Base-by-base conservation (phyloP, 495 filamentous ascomycete genomes). In the Aspergillus ostianus region DNA sequence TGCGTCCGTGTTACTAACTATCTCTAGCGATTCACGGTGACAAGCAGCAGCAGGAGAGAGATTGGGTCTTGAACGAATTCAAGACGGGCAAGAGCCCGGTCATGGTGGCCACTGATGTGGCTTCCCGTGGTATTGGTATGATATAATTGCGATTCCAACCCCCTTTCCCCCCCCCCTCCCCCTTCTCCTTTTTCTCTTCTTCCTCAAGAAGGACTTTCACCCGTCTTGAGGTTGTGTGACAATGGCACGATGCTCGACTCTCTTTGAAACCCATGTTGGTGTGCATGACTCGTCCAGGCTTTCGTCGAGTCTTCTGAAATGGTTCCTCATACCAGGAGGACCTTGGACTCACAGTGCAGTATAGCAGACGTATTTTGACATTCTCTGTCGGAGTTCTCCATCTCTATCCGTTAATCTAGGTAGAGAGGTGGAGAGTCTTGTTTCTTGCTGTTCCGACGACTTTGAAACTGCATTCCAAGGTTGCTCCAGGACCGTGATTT, bases 41-140 rank as follows among this genome's bases (percentile, higher is more conserved):
- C 84, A 98, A 98, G 81, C 93, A 97, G 69, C 94, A 98, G 73
- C 95, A 97, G 72, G 94, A 98, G 78, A 92, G 94, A 80, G 94
- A 98, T 80, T 98, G 94, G 94, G 94, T 98, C 66, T 81, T 98
- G 73, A 96, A 97, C 72, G 94, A 98, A 74, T 98, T 98, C 84
- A 98, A 98, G 87, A 92, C 91, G 65, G 93, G 94, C 78, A 84
- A 86, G 62, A 93, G 91, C 59, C 89, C 90, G 51, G 84, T 97
- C 60, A 84, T 98, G 74, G 91, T 98, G 57, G 94, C 94, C 21
- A 98, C 94, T 27, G 94, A 98, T 75, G 94, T 98, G 55, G 94
- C 94, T 53, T 95, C 94, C 32, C 85, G 94, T 79, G 93, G 93
- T 74, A 98, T 98, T 82, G 94, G 94, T 98, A 97, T 96, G 94